Base-by-base conservation (phyloP, 208 protist species). In the Leishmania tarentolae region DNA sequence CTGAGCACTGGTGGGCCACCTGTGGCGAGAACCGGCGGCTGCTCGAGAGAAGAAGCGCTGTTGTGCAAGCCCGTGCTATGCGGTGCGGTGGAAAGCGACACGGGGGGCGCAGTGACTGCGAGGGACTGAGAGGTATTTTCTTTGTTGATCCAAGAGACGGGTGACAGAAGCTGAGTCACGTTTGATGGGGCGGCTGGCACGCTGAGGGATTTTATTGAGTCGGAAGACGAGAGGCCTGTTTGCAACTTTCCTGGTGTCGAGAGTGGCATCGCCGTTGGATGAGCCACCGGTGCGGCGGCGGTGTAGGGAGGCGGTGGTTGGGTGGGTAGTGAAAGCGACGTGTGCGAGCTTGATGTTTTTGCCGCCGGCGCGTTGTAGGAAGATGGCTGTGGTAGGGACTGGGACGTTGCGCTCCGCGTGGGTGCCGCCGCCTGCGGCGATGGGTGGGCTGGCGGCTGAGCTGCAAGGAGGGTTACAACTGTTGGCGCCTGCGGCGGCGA, bases 81-180 rank as follows among this genome's bases (percentile, higher is more conserved):
- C 28, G 15, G 21, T 35, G 71, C 73, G 28, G 81, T 6, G 56
- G 53, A 3, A 7, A 53, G n/a, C 24, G 76, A 63, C 77, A 75
- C 3, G 24, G 72, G 52, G 46, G 80, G 52, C 9, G 75, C 15
- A 11, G 57, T 46, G 71, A 37, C 42, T 19, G 76, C 17, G 4
- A 42, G 53, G 4, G 65, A 65, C 37, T 61, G 66, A 31, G 28
- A 24, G 19, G 11, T 71, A 69, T 66, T 77, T 24, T 56, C 66
- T 59, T 61, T 75, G 15, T 71, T 24, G 28, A 72, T 80, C 76
- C 71, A 75, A 50, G 78, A 76, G 15, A 79, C 79, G 17, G 76
- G 82, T 19, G 72, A 47, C 77, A 68, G 59, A 1, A 52, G 73
- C 73, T 42, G 73, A 46, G 40, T 65, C 31, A 35, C 47, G 17